These are phyloP conservation scores for Helotiales sp. DNA, from an alignment of 2,329 filamentous ascomycete genomes.

Conservation along the genomic window DNA sequence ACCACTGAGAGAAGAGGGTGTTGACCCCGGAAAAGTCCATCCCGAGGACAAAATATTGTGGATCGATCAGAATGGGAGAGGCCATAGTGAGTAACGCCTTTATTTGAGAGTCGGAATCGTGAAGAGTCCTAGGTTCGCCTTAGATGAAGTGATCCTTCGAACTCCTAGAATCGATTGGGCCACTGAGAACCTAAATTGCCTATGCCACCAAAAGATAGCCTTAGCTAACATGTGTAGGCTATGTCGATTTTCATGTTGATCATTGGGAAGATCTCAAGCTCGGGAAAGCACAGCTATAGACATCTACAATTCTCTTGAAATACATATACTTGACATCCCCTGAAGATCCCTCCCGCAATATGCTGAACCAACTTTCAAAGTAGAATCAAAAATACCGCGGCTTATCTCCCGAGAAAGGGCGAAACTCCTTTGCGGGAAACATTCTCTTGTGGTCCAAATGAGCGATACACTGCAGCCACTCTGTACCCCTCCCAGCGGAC, in stretches of 20 bases:
- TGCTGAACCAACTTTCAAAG: not conserved
- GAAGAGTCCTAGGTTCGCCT: too few relatives aligned
- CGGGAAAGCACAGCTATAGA: slow-evolving; percentile 46
- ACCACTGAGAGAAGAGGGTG: slow-evolving; percentile 65
- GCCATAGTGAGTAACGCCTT: slow-evolving; percentile 41
- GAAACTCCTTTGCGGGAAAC: too few relatives aligned
- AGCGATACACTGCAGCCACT: too few relatives aligned
- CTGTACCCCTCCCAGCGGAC: too few relatives aligned
- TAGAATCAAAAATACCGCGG: too few relatives aligned
- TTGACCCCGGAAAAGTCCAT: slow-evolving; percentile 54
- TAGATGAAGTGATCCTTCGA: not conserved
- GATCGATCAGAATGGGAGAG: slow-evolving; percentile 57
- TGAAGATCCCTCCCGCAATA: too few relatives aligned
- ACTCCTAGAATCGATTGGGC: not conserved
- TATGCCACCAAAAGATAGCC: not conserved
- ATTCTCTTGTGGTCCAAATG: too few relatives aligned
- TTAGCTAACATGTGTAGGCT: slow-evolving; percentile 33
- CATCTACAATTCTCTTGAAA: not conserved
- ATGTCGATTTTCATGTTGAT: slow-evolving; percentile 56
- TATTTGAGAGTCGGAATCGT: too few relatives aligned
- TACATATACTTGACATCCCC: not conserved
- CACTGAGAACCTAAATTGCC: not conserved
- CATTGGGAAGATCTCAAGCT: slow-evolving; percentile 57
- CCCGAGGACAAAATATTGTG: slow-evolving; percentile 48
- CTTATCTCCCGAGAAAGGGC: too few relatives aligned